Base-by-base conservation (phyloP, 805 yeast species). In the Priceomyces melissophilus region DNA sequence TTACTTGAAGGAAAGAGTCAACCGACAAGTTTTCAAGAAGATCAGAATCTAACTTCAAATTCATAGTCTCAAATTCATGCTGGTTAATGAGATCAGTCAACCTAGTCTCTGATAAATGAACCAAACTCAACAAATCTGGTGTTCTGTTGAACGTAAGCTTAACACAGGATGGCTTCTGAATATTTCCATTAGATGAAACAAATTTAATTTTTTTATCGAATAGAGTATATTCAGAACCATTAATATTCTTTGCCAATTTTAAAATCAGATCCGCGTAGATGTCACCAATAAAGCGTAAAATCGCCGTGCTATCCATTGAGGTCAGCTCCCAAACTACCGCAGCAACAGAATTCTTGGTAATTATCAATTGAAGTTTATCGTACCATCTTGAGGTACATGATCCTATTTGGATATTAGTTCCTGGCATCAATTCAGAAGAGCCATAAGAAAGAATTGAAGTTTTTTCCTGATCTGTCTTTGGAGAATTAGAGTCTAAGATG, bases 261-360 rank as follows among this genome's bases (percentile, higher is more conserved):
- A 78, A 60, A 17, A 78, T 76, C 41, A 75, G 71, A 50, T 78
- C 83, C 1, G 83, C 76, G 52, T 76, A 78, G 36, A 78, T 72
- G 49, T 78, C 83, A 54, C 79, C 67, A 42, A 78, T 71, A 48
- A 76, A 78, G 36, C 83, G 57, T 43, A 78, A 59, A 31, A 78
- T 79, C 2, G 81, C 74, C 3, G 82, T 78, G 37, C 78, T 72
- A 54, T 78, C 83, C 75, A 76, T 76, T 15, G 76, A 68, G 2
- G 79, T 67, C 10, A 78, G 71, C 47, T 79, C 82, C 76, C 81
- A 78, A 14, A 76, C 77, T 37, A 78, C 67, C 3, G 82, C 83
- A 1, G 81, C 81, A 15, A 76, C 78, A 0, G 82, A 71, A 54
- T 78, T 78, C 31, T 67, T 62, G 3, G 82, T 75, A 8, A 78